Base-by-base conservation (phyloP, 345 rosid species). In the Eucalyptus pauciflora region DNA sequence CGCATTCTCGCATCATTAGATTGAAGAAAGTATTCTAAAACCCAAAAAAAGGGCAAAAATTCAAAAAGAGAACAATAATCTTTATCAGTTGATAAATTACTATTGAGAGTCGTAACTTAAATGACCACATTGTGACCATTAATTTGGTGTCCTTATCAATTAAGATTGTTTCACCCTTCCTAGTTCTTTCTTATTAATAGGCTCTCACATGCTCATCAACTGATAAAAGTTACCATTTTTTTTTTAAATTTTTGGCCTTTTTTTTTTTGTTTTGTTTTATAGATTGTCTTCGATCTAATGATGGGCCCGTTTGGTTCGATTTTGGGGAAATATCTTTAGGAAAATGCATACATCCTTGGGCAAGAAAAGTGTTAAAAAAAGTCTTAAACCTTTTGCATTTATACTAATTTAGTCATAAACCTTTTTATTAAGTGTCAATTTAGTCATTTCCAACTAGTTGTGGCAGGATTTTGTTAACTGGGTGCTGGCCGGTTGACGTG, bases 241-340 rank as follows among this genome's bases (percentile, higher is more conserved):
- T 52, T 52, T 52, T 52, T 18, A 2, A 52, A 18, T 1, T 52
- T 52, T 52, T 3, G 54, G n/a, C n/a, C n/a, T n/a, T n/a, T n/a
- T n/a, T n/a, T n/a, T n/a, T 24, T 3, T 52, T 52, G 7, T 50
- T 14, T 13, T 5, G 1, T 52, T 52, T 18, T 7, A 18, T 52
- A 52, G 58, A 52, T 52, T 7, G 25, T 52, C 58, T 52, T 52
- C 25, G 0, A 52, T 52, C 58, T 52, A 18, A 52, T 20, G 10
- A 52, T 52, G 10, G 1, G 10, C 10, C 0, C 0, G 2, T 51
- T 0, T 52, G 0, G 25, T 52, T 52, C 0, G 0, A 0, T 0
- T 52, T 52, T 52, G 10, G 4, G 25, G 58, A 52, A 18, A 18
- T 52, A 0, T 18, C 25, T 52, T 52, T 7, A 18, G 25, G 25